phyloP scores from a whole-genome alignment of 176 grass and related monocot species.

The Tillandsia leiboldiana region DNA sequence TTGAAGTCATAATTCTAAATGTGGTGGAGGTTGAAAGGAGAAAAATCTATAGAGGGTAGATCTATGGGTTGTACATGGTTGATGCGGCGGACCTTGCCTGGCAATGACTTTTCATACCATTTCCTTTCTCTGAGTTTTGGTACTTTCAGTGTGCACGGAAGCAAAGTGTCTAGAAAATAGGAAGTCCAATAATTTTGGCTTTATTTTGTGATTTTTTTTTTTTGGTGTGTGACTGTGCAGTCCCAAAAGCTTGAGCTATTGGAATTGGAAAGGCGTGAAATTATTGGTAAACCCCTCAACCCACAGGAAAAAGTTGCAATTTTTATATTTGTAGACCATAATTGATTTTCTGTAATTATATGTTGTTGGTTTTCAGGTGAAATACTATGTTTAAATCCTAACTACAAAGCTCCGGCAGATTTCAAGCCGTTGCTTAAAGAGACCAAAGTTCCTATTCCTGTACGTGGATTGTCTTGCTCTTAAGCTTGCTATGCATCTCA shows the following conservation, averaged over 20 bases:
- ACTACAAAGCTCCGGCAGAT: conserved; percentile 67
- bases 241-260: conserved; percentile 41
- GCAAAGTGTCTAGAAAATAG: no score
- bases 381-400: conserved; percentile 65
- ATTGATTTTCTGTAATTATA: background rate
- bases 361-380: conserved; percentile 39
- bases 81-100: no score
- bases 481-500: background rate
- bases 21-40: no score
- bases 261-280: conserved; percentile 71
- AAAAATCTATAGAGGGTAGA: no score
- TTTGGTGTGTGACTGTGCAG: conserved; percentile 19
- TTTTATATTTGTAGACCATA: background rate
- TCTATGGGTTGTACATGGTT: no score
- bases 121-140: no score
- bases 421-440: conserved; percentile 89
- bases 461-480: conserved; percentile 27
- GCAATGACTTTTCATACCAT: no score
- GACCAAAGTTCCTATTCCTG: conserved; percentile 65
- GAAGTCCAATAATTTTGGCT: no score
- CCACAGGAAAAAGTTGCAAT: background rate
- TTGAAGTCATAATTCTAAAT: no score
- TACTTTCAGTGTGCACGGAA: no score
- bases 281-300: conserved; percentile 48
- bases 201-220: no score